Evolutionary conservation across 768 basidiomycete species (phyloP).

Genomic region (Mrakia blollopis): DNA sequence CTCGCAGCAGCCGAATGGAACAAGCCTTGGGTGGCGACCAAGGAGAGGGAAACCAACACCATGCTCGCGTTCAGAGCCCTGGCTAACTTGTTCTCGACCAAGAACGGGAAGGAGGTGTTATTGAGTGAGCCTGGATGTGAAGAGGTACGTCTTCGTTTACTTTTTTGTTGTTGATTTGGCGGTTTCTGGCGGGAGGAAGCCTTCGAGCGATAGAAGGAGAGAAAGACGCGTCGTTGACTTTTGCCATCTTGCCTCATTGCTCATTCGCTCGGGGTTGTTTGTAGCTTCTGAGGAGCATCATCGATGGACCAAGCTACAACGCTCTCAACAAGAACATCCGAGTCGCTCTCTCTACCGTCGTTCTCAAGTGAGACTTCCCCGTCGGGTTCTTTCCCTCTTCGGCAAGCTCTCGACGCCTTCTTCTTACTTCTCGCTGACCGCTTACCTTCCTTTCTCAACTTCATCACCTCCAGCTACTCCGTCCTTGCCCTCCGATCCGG

Average conservation of each 20-base stretch:
- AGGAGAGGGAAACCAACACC: constrained; percentile 76
- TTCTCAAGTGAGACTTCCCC: constrained; percentile 72
- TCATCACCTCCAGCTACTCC: constrained; percentile 36
- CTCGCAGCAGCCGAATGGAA: constrained; percentile 66
- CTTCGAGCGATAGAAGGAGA: too few relatives aligned
- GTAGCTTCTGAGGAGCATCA: constrained; percentile 48
- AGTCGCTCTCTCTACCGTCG: constrained; percentile 69
- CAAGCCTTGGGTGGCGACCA: constrained; percentile 50
- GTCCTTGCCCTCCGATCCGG: constrained; percentile 34
- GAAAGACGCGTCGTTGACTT: neutral
- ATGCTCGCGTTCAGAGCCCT: constrained; percentile 72
- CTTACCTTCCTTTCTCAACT: neutral
- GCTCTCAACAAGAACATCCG: constrained; percentile 53
- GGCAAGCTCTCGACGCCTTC: neutral
- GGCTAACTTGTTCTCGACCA: constrained; percentile 65
- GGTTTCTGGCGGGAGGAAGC: too few relatives aligned
- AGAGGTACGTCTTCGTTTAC: constrained; percentile 16
- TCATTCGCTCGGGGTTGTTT: constrained; percentile 54
- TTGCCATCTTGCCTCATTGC: constrained; percentile 25
- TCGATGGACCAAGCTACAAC: constrained; percentile 29
- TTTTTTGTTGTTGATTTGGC: too few relatives aligned
- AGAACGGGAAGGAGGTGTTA: constrained; percentile 37
- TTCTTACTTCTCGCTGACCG: neutral
- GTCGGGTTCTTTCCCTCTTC: neutral
- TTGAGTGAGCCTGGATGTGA: constrained; percentile 29